phyloP scores from a whole-genome alignment of 1,284 basidiomycete species.

The Ceratobasidium sp. region DNA sequence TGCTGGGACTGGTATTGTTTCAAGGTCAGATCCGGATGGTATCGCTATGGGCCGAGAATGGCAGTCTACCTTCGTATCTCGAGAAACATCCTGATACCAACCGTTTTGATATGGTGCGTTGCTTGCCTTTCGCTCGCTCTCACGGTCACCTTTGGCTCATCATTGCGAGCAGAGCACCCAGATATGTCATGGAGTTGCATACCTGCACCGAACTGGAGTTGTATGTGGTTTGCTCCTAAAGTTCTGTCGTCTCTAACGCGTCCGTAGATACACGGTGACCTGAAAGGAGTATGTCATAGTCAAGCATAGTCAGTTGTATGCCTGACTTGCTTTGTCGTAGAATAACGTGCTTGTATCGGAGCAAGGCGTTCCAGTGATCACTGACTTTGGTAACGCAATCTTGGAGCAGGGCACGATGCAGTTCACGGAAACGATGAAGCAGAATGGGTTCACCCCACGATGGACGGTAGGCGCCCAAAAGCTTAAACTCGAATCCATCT shows the following conservation, averaged over 20 bases:
- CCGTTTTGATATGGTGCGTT: constrained; percentile 9
- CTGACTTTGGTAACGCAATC: constrained; percentile 3
- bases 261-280: not conserved
- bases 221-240: too few species aligned
- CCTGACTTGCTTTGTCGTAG: not conserved
- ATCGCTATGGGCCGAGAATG: constrained; percentile 17
- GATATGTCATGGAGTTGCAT: not conserved
- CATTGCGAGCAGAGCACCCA: not conserved
- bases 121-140: not conserved
- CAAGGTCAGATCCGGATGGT: constrained; percentile 22
- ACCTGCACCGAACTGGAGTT: too few species aligned
- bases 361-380: not conserved
- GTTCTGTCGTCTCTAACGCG: too few species aligned
- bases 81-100: not conserved
- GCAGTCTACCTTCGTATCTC: not conserved
- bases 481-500: not conserved
- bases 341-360: constrained; percentile 16
- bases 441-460: not conserved
- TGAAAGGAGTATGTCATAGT: constrained; percentile 20
- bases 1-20: constrained; percentile 8
- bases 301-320: not conserved
- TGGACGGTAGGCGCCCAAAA: not conserved
- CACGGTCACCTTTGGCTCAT: too few species aligned
- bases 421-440: not conserved
- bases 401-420: not conserved